Evolutionary conservation across 1,284 basidiomycete species (phyloP), one percentile per base, ranked within the genome.

Genomic region (Neonothopanus nambi): DNA sequence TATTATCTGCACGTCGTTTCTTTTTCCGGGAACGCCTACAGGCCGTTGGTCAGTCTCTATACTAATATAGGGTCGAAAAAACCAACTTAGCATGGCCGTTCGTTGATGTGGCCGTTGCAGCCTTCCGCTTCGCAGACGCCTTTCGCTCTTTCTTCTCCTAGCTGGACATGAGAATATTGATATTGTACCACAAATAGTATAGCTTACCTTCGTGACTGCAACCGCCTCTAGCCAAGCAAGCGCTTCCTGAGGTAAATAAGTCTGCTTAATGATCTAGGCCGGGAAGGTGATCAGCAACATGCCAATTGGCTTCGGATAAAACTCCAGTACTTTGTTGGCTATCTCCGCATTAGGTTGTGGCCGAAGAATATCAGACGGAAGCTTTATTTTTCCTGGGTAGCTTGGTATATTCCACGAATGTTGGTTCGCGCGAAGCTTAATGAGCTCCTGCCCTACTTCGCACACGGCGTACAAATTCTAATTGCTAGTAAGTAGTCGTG

Each of bases 401-500:
- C 83, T 87, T 48, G 84, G 76, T 6, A 98, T 72, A 2, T 79
- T 80, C 93, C 95, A 98, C 3, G 79, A 79, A 46, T 88, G 80
- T 3, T 72, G 59, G 30, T 83, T 78, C 0, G 91, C 87, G 18
- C 82, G 79, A 1, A 75, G 72, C 63, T 87, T 90, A 67, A 98
- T 90, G 33, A 97, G 73, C 58, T 93, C 82, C 69, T 97, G 91
- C 0, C 95, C 87, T 4, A 99, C 75, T 64, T 99, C 97, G 58
- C 87, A 87, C 45, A 93, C 76, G n/a, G 86, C 80, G 66, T 97
- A 98, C 26, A 99, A 75, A 64, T 92, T 91, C 92, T 97, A 63
- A 4, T 26, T 41, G 48, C 15, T 23, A 52, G 45, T 35, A 52
- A 18, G 44, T 35, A 55, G 51, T 18, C 18, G 49, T 40, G 28